These are phyloP conservation scores for Naegleria fowleri DNA, from an alignment of 208 protist genomes.

Conservation along the genomic window DNA sequence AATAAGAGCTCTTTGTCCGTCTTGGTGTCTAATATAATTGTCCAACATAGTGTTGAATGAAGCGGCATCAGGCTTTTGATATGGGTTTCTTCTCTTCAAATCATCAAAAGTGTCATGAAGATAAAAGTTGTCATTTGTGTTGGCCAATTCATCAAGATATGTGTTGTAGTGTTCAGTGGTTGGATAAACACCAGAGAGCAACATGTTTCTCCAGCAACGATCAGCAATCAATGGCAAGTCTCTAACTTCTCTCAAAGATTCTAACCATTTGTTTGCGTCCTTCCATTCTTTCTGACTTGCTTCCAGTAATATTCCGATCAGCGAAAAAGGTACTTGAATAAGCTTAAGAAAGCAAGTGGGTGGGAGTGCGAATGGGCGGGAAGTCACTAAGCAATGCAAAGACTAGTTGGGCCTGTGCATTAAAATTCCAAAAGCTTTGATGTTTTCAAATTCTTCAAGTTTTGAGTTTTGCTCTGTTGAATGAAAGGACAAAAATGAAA, in stretches of 20 bases:
- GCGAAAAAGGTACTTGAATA: too few species aligned
- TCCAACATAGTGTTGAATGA: neutral
- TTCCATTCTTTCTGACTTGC: neutral
- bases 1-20: neutral
- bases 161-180: slow-evolving; percentile 6
- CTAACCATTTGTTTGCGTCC: neutral
- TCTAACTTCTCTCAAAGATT: neutral
- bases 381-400: too few species aligned
- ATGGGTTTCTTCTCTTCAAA: slow-evolving; percentile 11
- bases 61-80: neutral
- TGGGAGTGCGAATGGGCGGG: too few species aligned
- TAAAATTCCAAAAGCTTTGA: too few species aligned
- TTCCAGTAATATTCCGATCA: slow-evolving; percentile 22
- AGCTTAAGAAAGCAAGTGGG: too few species aligned
- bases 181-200: slow-evolving; percentile 10
- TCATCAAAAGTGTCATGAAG: neutral
- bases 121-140: neutral
- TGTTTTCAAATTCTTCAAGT: too few species aligned
- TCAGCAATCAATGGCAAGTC: slow-evolving; percentile 4
- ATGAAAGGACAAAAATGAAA: too few species aligned
- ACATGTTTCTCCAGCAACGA: neutral
- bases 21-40: neutral
- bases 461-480: too few species aligned
- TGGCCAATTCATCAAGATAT: neutral
- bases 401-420: too few species aligned